A percentile compares a stretch with the other conserved stretches of the same genome.
These are phyloP conservation scores for Syzygium grande DNA, from an alignment of 345 rosid genomes.

Conservation along the genomic window DNA sequence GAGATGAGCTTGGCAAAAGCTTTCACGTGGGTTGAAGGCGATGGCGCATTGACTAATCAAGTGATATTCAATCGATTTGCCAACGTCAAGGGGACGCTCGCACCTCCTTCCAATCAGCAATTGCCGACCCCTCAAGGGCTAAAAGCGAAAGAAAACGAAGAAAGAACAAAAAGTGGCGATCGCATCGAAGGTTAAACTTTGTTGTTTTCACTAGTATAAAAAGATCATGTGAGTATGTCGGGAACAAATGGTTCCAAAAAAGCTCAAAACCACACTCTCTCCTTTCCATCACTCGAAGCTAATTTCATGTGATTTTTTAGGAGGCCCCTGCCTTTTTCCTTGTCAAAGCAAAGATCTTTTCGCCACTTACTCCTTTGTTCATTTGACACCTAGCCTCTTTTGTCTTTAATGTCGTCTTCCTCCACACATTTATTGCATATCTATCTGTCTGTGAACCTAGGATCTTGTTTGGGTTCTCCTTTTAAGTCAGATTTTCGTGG, in stretches of 20 bases:
- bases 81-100: background rate
- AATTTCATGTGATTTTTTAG: background rate
- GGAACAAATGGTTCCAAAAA: background rate
- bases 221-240: background rate
- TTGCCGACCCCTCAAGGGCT: background rate
- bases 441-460: background rate
- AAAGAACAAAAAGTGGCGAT: background rate
- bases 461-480: background rate
- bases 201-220: background rate
- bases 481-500: background rate
- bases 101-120: background rate
- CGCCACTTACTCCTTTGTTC: background rate
- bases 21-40: background rate
- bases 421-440: background rate
- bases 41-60: background rate
- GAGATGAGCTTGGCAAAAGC: background rate
- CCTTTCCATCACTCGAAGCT: background rate
- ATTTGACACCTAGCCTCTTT: background rate
- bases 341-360: background rate
- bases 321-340: background rate
- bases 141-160: background rate
- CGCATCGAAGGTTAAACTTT: background rate
- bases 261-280: background rate
- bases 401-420: background rate
- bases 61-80: background rate